Percentiles rank a stretch among this genome's conserved stretches.
These are phyloP conservation scores for Boletus reticuloceps DNA, from an alignment of 768 basidiomycete species.

Conservation along the genomic window DNA sequence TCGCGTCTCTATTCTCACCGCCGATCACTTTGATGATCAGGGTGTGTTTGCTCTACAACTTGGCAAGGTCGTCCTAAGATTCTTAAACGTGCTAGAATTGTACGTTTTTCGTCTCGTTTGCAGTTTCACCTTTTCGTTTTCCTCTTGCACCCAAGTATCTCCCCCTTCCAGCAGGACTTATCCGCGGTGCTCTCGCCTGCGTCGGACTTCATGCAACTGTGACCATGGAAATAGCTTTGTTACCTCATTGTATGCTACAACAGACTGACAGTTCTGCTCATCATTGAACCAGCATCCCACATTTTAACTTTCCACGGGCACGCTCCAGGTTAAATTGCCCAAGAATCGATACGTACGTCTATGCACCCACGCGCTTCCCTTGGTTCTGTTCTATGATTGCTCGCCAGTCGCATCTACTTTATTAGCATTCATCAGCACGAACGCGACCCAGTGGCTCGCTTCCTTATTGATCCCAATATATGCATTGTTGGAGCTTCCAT, in stretches of 20 bases:
- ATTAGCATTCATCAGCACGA: too few relatives aligned
- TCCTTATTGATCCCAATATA: too few relatives aligned
- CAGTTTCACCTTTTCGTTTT: neutral
- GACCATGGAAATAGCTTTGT: slow-evolving; percentile 54
- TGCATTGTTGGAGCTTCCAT: too few relatives aligned
- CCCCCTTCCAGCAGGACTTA: slow-evolving; percentile 78
- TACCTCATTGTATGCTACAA: slow-evolving; percentile 77
- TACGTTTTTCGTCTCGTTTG: slow-evolving; percentile 33
- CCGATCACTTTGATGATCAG: slow-evolving; percentile 27
- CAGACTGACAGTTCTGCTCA: neutral
- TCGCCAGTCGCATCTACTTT: too few relatives aligned
- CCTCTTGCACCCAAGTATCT: slow-evolving; percentile 53
- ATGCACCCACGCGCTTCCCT: too few relatives aligned
- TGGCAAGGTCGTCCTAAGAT: slow-evolving; percentile 76
- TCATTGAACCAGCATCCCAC: neutral
- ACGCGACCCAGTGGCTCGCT: too few relatives aligned
- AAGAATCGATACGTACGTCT: slow-evolving; percentile 40
- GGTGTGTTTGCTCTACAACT: slow-evolving; percentile 82
- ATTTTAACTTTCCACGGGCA: slow-evolving; percentile 45
- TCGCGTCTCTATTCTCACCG: slow-evolving; percentile 52
- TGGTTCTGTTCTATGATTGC: too few relatives aligned
- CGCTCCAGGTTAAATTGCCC: slow-evolving; percentile 52
- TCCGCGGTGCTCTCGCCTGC: slow-evolving; percentile 76
- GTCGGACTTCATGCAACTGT: slow-evolving; percentile 77
- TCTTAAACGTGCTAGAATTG: slow-evolving; percentile 65